These are phyloP conservation scores for Ilex asprella DNA, from an alignment of 257 asterid genomes.

Conservation along the genomic window DNA sequence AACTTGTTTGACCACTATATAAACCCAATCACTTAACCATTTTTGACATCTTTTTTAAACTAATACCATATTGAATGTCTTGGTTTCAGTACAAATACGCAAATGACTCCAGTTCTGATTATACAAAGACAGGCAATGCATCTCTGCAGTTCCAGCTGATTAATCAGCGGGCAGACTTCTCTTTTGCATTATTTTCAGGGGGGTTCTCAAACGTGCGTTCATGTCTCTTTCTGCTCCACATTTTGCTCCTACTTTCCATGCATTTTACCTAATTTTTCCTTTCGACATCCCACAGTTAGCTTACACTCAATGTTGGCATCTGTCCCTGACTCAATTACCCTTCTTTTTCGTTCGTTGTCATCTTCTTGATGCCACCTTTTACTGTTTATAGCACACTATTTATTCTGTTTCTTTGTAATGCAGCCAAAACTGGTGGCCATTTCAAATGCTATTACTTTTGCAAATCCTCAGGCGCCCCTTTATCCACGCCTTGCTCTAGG, in stretches of 20 bases:
- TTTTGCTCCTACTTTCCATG: neutral
- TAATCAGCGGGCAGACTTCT: slow-evolving; percentile 64
- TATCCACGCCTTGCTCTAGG: slow-evolving; percentile 97
- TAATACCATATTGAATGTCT: neutral
- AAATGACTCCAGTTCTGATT: slow-evolving; percentile 44
- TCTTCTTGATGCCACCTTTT: no score
- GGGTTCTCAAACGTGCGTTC: slow-evolving; percentile 46
- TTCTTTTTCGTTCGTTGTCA: no score
- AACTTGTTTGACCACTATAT: neutral
- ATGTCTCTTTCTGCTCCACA: neutral
- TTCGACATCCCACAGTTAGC: neutral
- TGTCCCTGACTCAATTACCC: neutral
- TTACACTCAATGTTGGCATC: neutral
- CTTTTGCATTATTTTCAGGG: slow-evolving; percentile 63
- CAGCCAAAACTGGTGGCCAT: slow-evolving; percentile 79
- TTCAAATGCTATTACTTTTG: slow-evolving; percentile 67
- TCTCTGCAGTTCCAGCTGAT: slow-evolving; percentile 59
- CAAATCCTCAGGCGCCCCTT: slow-evolving; percentile 82
- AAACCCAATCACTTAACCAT: neutral
- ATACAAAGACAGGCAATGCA: slow-evolving; percentile 56
- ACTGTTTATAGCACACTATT: neutral
- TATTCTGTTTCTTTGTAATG: slow-evolving; percentile 15
- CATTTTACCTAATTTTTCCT: neutral
- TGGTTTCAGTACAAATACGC: slow-evolving; percentile 73
- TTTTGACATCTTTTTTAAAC: no score